A percentile compares a stretch with the other conserved stretches of the same genome.
Conservation (phyloP, 805 yeast species). For the Zygosaccharomyces kombuchaensis region DNA sequence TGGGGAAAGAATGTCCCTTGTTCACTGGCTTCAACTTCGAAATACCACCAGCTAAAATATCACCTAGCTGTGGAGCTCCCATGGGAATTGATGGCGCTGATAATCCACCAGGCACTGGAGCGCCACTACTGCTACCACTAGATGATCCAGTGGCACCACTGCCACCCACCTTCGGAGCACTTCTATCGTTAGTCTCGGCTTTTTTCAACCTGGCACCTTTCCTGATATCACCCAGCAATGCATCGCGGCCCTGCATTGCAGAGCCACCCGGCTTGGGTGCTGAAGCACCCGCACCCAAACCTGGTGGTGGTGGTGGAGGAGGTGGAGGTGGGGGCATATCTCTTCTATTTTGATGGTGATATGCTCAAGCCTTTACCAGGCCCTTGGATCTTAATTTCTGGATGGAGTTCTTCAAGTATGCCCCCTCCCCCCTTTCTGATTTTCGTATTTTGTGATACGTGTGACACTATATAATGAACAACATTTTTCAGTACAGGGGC, state of each 20-base stretch:
- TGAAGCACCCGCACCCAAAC: slow-evolving; percentile 32
- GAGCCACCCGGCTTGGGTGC: slow-evolving; percentile 33
- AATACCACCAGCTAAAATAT: slow-evolving; percentile 60
- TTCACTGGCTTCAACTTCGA: slow-evolving; percentile 58
- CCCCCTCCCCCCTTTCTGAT: slow-evolving; percentile 5
- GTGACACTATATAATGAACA: neutral
- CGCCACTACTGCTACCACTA: slow-evolving; percentile 9
- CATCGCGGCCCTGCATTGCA: slow-evolving; percentile 42
- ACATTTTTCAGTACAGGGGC: neutral
- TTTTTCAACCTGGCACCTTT: slow-evolving; percentile 61
- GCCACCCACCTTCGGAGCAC: slow-evolving; percentile 51
- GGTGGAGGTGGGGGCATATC: slow-evolving; percentile 38
- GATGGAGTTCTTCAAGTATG: neutral
- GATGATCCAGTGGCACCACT: slow-evolving; percentile 23
- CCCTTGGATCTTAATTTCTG: neutral
- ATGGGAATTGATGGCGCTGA: slow-evolving; percentile 31
- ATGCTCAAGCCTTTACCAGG: neutral
- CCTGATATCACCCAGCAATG: slow-evolving; percentile 76
- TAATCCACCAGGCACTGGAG: slow-evolving; percentile 17
- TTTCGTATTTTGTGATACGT: neutral
- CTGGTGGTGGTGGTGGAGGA: slow-evolving; percentile 56
- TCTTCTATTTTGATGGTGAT: neutral
- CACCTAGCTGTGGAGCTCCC: slow-evolving; percentile 35
- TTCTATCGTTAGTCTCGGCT: slow-evolving; percentile 62
- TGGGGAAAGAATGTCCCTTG: slow-evolving; percentile 31